These are phyloP conservation scores for Globisporangium spinosum DNA, from an alignment of 352 stramenopile genomes.

Conservation along the genomic window DNA sequence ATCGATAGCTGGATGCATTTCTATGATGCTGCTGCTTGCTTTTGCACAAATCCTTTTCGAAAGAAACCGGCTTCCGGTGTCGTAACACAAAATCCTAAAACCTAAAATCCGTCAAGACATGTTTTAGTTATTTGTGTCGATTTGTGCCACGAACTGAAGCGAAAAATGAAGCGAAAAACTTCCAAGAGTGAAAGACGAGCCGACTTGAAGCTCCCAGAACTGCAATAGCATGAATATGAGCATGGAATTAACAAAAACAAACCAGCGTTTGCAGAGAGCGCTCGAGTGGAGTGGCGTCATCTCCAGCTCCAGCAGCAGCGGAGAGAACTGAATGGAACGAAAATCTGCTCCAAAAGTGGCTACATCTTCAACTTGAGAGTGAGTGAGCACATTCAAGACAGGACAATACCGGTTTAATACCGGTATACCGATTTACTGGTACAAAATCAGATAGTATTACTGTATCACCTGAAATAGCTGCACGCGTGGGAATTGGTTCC, in stretches of 20 bases:
- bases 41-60: too few relatives aligned
- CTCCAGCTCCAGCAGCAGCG: background rate
- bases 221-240: background rate
- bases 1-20: background rate
- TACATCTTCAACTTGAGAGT: background rate
- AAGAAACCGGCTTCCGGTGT: too few relatives aligned
- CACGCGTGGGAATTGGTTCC: background rate
- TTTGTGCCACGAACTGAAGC: background rate
- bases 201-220: slow-evolving; percentile 11
- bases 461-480: background rate
- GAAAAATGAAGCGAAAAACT: background rate
- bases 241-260: background rate
- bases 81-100: too few relatives aligned
- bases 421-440: background rate
- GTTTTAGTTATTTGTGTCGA: background rate
- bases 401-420: background rate
- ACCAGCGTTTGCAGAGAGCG: background rate
- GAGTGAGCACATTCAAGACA: background rate
- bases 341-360: too few relatives aligned
- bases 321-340: background rate
- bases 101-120: background rate
- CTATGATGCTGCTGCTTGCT: too few relatives aligned
- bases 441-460: background rate
- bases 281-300: background rate
- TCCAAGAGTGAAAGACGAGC: background rate